A percentile compares a stretch with the other conserved stretches of the same genome.
Evolutionary conservation across 306 rosid genomes (phyloP).

Genomic region (Cercis canadensis): DNA sequence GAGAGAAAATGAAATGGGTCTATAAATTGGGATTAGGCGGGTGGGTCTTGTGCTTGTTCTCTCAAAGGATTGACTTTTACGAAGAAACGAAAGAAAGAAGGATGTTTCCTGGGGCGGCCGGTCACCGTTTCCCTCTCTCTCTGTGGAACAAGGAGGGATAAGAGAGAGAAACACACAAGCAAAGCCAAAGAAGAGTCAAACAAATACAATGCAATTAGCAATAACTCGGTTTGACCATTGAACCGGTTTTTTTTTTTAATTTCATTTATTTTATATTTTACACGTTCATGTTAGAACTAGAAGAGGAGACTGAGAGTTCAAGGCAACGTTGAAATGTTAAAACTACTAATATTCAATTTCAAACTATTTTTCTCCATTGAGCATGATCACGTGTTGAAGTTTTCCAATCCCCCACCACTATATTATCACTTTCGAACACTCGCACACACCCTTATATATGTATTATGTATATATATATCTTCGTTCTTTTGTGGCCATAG

Average conservation of each 20-base stretch:
- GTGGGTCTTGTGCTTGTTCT: not conserved
- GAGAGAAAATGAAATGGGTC: not conserved
- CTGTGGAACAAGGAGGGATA: conserved; percentile 13
- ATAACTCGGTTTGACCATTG: not conserved
- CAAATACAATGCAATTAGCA: not conserved
- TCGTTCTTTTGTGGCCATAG: too few relatives aligned
- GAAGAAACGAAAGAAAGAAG: conserved; percentile 20
- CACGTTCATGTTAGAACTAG: too few relatives aligned
- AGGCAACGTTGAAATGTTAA: too few relatives aligned
- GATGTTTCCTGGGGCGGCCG: conserved; percentile 35
- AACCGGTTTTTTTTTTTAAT: not conserved
- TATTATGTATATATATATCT: too few relatives aligned
- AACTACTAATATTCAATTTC: too few relatives aligned
- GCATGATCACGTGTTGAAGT: too few relatives aligned
- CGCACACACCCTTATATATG: too few relatives aligned
- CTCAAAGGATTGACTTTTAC: conserved; percentile 36
- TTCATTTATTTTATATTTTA: not conserved
- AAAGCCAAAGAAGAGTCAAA: conserved; percentile 15
- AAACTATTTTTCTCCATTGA: too few relatives aligned
- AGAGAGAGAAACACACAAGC: not conserved
- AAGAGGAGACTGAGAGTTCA: too few relatives aligned
- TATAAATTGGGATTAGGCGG: not conserved
- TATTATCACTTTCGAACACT: too few relatives aligned
- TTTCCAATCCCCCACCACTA: too few relatives aligned
- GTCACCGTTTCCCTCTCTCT: conserved; percentile 12